Evolutionary conservation across 257 asterid genomes (phyloP).

Genomic region (Sherardia arvensis): DNA sequence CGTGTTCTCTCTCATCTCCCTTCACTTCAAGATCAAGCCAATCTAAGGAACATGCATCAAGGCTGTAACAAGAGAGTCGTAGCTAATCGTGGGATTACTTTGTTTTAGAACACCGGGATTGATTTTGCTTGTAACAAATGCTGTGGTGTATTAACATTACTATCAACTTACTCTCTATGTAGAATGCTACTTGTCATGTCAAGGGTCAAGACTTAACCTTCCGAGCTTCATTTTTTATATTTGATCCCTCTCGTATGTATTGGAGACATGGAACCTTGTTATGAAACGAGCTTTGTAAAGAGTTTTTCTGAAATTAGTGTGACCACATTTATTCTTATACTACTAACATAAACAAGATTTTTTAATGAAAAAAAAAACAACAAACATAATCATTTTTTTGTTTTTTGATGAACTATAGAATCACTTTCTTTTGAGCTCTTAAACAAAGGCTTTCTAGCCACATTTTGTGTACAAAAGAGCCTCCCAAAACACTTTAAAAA

Average conservation of each 20-base stretch:
- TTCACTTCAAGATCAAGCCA: conserved; percentile 90
- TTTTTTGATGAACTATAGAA: too few relatives aligned
- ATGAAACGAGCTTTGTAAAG: too few relatives aligned
- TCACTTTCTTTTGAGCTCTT: neutral
- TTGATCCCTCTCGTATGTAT: neutral
- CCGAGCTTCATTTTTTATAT: neutral
- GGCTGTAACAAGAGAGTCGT: neutral
- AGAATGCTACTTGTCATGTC: neutral
- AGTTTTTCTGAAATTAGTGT: too few relatives aligned
- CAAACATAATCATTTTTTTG: neutral
- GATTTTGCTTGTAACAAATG: neutral
- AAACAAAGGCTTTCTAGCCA: neutral
- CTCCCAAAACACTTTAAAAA: too few relatives aligned
- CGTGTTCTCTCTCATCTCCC: conserved; percentile 77
- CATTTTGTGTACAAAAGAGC: too few relatives aligned
- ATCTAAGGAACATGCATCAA: conserved; percentile 22
- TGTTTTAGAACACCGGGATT: neutral
- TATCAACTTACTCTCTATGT: neutral
- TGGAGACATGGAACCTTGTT: too few relatives aligned
- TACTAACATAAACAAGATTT: too few relatives aligned
- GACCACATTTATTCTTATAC: too few relatives aligned
- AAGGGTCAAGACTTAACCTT: neutral
- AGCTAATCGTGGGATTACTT: neutral
- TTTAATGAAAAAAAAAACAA: too few relatives aligned
- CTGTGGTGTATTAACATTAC: neutral